Evolutionary conservation across 257 asterid genomes (phyloP).

Genomic region (Jasminum sambac): DNA sequence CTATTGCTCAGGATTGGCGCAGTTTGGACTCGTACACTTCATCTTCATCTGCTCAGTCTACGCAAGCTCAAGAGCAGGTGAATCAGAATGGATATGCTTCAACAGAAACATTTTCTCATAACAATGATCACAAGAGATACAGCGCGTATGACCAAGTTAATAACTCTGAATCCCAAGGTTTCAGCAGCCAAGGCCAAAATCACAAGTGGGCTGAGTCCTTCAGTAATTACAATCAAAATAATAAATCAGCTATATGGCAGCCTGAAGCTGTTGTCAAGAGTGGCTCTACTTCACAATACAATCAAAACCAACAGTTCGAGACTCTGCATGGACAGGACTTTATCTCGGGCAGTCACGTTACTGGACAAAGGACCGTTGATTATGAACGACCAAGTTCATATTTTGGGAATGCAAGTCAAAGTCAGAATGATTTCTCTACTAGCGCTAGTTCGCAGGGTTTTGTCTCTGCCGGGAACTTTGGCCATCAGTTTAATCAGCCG

Average conservation of each 20-base stretch:
- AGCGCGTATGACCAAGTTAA: neutral
- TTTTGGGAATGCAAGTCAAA: slow-evolving; percentile 40
- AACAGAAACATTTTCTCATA: slow-evolving; percentile 38
- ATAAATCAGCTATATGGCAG: slow-evolving; percentile 43
- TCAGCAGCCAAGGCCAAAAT: slow-evolving; percentile 44
- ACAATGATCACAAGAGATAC: slow-evolving; percentile 28
- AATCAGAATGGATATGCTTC: slow-evolving; percentile 45
- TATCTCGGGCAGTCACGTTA: slow-evolving; percentile 36
- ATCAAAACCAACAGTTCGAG: slow-evolving; percentile 40
- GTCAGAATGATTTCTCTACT: slow-evolving; percentile 39
- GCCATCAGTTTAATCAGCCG: slow-evolving; percentile 52
- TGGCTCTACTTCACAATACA: slow-evolving; percentile 39
- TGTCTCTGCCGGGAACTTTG: slow-evolving; percentile 40
- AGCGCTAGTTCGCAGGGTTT: slow-evolving; percentile 39
- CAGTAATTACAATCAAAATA: slow-evolving; percentile 42
- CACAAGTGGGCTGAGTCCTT: slow-evolving; percentile 48
- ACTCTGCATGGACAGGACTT: slow-evolving; percentile 39
- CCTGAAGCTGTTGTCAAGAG: slow-evolving; percentile 38
- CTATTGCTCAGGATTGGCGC: slow-evolving; percentile 67
- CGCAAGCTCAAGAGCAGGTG: slow-evolving; percentile 39
- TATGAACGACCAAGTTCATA: slow-evolving; percentile 39
- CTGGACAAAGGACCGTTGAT: slow-evolving; percentile 38
- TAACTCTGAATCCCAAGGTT: slow-evolving; percentile 12
- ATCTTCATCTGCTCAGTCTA: slow-evolving; percentile 44
- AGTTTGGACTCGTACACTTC: slow-evolving; percentile 57